Percentiles rank a stretch among this genome's conserved stretches.
Evolutionary conservation across 768 basidiomycete genomes (phyloP).

Genomic region (Suillus clintonianus): DNA sequence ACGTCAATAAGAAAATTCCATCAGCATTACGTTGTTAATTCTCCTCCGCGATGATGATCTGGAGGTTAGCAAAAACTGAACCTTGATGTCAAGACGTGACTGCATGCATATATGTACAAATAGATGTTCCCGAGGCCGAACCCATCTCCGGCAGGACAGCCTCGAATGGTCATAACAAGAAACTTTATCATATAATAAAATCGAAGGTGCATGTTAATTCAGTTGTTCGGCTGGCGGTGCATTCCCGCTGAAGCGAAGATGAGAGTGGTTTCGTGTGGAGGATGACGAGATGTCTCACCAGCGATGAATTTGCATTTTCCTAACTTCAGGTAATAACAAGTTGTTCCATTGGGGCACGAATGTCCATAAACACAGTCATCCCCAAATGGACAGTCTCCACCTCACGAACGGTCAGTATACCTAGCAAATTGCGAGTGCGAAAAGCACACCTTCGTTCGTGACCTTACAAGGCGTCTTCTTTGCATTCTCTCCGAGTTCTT

Average conservation of each 20-base stretch:
- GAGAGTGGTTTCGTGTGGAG: slow-evolving; percentile 7
- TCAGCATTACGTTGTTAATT: slow-evolving; percentile 33
- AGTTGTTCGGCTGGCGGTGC: slow-evolving; percentile 33
- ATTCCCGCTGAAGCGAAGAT: slow-evolving; percentile 36
- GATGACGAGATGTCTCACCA: slow-evolving; percentile 39
- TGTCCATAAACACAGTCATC: slow-evolving; percentile 53
- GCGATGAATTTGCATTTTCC: slow-evolving; percentile 65
- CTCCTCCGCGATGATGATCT: slow-evolving; percentile 17
- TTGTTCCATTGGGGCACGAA: slow-evolving; percentile 44
- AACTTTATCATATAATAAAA: slow-evolving; percentile 6
- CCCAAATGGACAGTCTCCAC: slow-evolving; percentile 57
- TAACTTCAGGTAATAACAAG: slow-evolving; percentile 54
- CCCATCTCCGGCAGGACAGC: slow-evolving; percentile 6
- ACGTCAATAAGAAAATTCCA: slow-evolving; percentile 36
- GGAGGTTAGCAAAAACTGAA: slow-evolving; percentile 19
- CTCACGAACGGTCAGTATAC: slow-evolving; percentile 32
- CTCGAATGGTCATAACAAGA: slow-evolving; percentile 2
- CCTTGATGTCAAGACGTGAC: slow-evolving; percentile 5
- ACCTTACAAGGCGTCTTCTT: slow-evolving; percentile 64
- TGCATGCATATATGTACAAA: slow-evolving; percentile 38
- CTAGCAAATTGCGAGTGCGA: slow-evolving; percentile 1
- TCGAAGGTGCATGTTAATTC: slow-evolving; percentile 11
- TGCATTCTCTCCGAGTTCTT: slow-evolving; percentile 55
- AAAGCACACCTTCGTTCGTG: slow-evolving; percentile 52
- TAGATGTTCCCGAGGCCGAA: slow-evolving; percentile 11